Base-by-base conservation (phyloP, 73 alveolate species). In the Paramecium sexaurelia region DNA sequence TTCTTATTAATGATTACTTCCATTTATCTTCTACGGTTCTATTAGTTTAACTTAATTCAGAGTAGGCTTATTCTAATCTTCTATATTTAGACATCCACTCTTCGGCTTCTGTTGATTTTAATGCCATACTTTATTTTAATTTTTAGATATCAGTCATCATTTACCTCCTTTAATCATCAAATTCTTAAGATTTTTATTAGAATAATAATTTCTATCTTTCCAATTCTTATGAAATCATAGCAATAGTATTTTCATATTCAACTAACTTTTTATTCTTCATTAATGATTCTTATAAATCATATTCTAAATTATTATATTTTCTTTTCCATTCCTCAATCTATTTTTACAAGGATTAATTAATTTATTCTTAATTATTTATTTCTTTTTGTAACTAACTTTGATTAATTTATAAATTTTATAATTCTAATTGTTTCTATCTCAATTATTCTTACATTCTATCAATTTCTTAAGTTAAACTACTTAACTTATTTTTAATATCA, bases 261-360 rank as follows among this genome's bases (percentile, higher is more conserved):
- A 41, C 55, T 9, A 78, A 22, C 22, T 78, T 78, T 15, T 78
- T 78, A 39, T 78, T 61, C 13, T 61, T 61, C 47, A 61, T 61
- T 29, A 32, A 61, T 61, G 83, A 61, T 26, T 61, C 83, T 61
- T 61, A 61, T 61, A 61, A 78, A 41, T 78, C 90, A 22, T 29
- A 78, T 41, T 45, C 73, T 41, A 61, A 8, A 61, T 61, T 61
- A 29, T 22, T 61, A 24, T 78, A 78, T 33, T 78, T 78, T 45
- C 73, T 78, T 29, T 78, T 78, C 90, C 90, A 78, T 78, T 78
- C 90, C 40, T 78, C 90, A 6, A 39, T 78, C 26, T 61, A 61
- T 26, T 61, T 61, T 6, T 26, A 61, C 10, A 61, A 78, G 22
- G 33, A 20, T 22, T 24, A 20, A 39, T 41, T 41, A 78, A 78